Conservation (phyloP, 2,329 filamentous ascomycete species). For the Cercospora nicotianae region DNA sequence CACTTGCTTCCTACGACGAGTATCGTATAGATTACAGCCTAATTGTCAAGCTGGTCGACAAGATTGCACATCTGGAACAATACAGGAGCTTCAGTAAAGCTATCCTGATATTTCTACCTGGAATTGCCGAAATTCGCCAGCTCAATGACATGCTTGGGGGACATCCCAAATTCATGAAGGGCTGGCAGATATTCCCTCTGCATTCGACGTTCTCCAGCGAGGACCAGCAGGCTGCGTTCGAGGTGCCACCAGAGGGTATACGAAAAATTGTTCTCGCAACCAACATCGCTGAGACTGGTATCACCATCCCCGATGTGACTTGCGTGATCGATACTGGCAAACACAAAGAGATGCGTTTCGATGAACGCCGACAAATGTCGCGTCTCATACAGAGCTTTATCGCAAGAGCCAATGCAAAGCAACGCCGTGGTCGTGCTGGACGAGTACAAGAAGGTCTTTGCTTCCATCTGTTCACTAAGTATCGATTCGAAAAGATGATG, state of each 20-base stretch:
- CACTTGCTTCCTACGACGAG: slow-evolving; percentile 78
- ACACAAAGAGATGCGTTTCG: slow-evolving; percentile 95
- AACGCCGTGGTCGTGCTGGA: slow-evolving; percentile 87
- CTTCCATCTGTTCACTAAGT: slow-evolving; percentile 92
- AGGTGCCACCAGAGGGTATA: slow-evolving; percentile 75
- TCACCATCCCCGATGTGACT: slow-evolving; percentile 96
- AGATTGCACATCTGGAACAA: slow-evolving; percentile 68
- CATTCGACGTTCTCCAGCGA: slow-evolving; percentile 95
- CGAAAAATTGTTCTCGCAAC: slow-evolving; percentile 95
- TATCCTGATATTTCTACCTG: slow-evolving; percentile 90
- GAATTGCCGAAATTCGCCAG: slow-evolving; percentile 70
- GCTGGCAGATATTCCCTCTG: slow-evolving; percentile 85
- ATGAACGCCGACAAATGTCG: slow-evolving; percentile 88
- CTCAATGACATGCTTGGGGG: slow-evolving; percentile 82
- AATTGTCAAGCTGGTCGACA: slow-evolving; percentile 73
- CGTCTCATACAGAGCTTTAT: slow-evolving; percentile 92
- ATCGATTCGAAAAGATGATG: slow-evolving; percentile 80
- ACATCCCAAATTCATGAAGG: slow-evolving; percentile 69
- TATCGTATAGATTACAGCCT: slow-evolving; percentile 89
- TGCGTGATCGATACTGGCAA: slow-evolving; percentile 96
- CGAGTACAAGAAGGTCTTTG: slow-evolving; percentile 94
- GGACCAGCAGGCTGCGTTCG: slow-evolving; percentile 91
- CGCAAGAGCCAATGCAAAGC: slow-evolving; percentile 91
- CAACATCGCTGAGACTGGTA: slow-evolving; percentile 97
- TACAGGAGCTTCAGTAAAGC: slow-evolving; percentile 79